Conservation (phyloP, 495 filamentous ascomycete species). For the Talaromyces adpressus region DNA sequence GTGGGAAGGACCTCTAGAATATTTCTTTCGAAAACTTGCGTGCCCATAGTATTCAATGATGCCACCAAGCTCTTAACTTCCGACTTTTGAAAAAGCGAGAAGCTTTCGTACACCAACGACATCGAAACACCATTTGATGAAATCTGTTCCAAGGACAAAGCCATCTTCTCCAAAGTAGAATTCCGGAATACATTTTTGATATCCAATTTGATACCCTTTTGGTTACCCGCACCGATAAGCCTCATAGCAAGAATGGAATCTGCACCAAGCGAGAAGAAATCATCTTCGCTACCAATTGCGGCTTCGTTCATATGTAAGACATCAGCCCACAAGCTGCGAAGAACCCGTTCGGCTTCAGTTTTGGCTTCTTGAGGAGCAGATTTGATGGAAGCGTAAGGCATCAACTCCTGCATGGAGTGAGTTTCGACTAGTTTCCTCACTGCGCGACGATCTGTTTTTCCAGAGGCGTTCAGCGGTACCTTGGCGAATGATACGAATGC, state of each 20-base stretch:
- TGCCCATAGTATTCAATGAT: too few species aligned
- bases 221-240: constrained; percentile 22
- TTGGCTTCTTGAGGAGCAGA: neutral
- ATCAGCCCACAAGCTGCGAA: neutral
- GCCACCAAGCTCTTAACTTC: neutral
- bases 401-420: neutral
- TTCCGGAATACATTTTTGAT: constrained; percentile 27
- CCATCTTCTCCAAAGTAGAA: constrained; percentile 16
- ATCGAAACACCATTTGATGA: neutral
- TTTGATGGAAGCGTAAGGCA: neutral
- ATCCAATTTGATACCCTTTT: constrained; percentile 20
- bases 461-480: constrained; percentile 42
- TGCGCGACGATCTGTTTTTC: constrained; percentile 47
- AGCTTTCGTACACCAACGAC: neutral
- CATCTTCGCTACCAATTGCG: constrained; percentile 10
- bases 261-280: constrained; percentile 45
- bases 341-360: neutral
- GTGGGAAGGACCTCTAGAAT: neutral
- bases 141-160: neutral
- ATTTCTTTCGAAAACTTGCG: neutral
- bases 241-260: constrained; percentile 48
- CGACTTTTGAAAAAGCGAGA: neutral
- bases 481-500: constrained; percentile 25
- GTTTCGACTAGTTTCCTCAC: constrained; percentile 16
- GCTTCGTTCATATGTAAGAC: neutral